Evolutionary conservation across 2,329 filamentous ascomycete species (phyloP).

Genomic region (Arachnomyces sp.): DNA sequence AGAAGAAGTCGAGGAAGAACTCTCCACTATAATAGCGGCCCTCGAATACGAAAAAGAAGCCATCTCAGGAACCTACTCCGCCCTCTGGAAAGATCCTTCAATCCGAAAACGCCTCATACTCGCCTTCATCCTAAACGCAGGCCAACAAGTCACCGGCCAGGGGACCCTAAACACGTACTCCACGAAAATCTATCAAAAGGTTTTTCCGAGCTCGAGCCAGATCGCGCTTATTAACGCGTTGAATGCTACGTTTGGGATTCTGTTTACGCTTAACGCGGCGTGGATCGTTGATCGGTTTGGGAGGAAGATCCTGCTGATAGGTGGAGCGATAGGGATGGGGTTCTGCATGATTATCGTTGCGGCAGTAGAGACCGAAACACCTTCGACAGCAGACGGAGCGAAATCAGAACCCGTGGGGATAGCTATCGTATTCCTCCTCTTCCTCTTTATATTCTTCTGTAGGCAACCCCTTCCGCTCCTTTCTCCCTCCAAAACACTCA

Average conservation of each 20-base stretch:
- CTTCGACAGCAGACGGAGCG: constrained; percentile 42
- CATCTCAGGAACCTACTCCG: constrained; percentile 54
- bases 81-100: constrained; percentile 63
- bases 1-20: constrained; percentile 59
- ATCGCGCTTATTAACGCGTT: constrained; percentile 68
- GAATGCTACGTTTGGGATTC: constrained; percentile 64
- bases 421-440: constrained; percentile 60
- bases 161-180: constrained; percentile 66
- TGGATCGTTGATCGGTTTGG: constrained; percentile 69
- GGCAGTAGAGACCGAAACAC: constrained; percentile 51
- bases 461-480: constrained; percentile 7
- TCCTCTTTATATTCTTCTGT: constrained; percentile 52
- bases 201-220: constrained; percentile 51
- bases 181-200: constrained; percentile 65
- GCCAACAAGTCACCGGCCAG: constrained; percentile 66
- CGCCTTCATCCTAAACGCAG: constrained; percentile 60
- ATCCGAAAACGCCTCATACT: constrained; percentile 59
- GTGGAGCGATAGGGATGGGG: constrained; percentile 61
- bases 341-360: constrained; percentile 62
- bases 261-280: constrained; percentile 65
- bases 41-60: constrained; percentile 66
- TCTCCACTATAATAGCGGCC: constrained; percentile 58
- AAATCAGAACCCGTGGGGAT: constrained; percentile 57
- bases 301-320: constrained; percentile 61
- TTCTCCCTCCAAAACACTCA: constrained; percentile 11